Evolutionary conservation across 2,329 filamentous ascomycete genomes (phyloP).

Genomic region (Knufia fluminis): DNA sequence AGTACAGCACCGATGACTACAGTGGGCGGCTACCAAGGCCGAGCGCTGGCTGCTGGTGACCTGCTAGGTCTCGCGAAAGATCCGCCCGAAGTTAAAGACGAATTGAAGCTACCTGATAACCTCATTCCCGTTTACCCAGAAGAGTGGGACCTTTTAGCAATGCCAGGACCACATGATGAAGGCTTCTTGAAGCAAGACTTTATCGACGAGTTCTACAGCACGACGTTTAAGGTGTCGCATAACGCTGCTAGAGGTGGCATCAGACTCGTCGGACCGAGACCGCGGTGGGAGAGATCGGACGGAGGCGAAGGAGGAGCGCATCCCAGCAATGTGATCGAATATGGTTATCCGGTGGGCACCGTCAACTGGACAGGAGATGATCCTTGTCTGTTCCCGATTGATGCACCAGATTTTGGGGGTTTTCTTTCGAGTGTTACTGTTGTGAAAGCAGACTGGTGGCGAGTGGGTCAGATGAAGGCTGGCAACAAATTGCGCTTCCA

Average conservation of each 20-base stretch:
- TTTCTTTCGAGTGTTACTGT: conserved; percentile 50
- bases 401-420: conserved; percentile 53
- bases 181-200: conserved; percentile 45
- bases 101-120: conserved; percentile 34
- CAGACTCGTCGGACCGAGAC: conserved; percentile 49
- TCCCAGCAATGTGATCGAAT: conserved; percentile 50
- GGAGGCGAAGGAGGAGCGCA: conserved; percentile 57
- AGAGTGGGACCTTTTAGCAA: conserved; percentile 45
- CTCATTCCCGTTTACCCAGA: conserved; percentile 42
- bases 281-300: conserved; percentile 49
- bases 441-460: conserved; percentile 51
- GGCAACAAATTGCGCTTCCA: conserved; percentile 47
- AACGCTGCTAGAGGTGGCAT: conserved; percentile 54
- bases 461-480: conserved; percentile 52
- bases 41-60: conserved; percentile 47
- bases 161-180: conserved; percentile 49
- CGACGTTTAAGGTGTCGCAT: conserved; percentile 52
- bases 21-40: conserved; percentile 52
- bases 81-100: conserved; percentile 26
- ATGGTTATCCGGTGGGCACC: conserved; percentile 50
- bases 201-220: conserved; percentile 48
- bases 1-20: conserved; percentile 49
- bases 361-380: conserved; percentile 55
- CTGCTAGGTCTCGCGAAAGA: conserved; percentile 39
- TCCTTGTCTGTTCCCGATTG: conserved; percentile 50